A percentile compares a stretch with the other conserved stretches of the same genome.
Conservation (phyloP, 1,139 yeast genomes). For the Hansenula sp. region DNA sequence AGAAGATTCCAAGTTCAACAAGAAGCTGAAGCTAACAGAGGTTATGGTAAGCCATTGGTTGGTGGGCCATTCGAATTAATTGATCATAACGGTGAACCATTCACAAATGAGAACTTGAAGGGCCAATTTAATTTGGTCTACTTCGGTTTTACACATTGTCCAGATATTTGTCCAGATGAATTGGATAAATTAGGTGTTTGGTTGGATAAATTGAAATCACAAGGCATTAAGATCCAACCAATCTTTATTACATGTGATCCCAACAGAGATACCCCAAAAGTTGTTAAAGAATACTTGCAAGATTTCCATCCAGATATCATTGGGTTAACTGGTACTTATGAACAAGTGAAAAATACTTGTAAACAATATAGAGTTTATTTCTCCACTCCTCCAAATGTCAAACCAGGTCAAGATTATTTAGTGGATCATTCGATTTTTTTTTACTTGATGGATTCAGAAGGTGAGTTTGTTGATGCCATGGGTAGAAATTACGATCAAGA, state of each 20-base stretch:
- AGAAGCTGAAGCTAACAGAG: slow-evolving; percentile 80
- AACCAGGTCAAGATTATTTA: slow-evolving; percentile 92
- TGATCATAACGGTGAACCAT: slow-evolving; percentile 66
- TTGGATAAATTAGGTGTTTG: slow-evolving; percentile 84
- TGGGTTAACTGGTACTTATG: slow-evolving; percentile 90
- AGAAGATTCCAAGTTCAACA: slow-evolving; percentile 67
- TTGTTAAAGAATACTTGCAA: slow-evolving; percentile 67
- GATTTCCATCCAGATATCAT: slow-evolving; percentile 88
- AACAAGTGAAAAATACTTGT: slow-evolving; percentile 77
- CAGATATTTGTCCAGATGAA: slow-evolving; percentile 98
- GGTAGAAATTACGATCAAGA: slow-evolving; percentile 86
- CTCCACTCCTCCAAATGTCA: slow-evolving; percentile 89
- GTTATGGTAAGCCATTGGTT: slow-evolving; percentile 86
- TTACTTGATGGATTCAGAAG: slow-evolving; percentile 96
- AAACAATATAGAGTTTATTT: slow-evolving; percentile 89
- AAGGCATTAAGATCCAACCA: slow-evolving; percentile 69
- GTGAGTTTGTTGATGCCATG: slow-evolving; percentile 87
- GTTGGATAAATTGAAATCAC: slow-evolving; percentile 56
- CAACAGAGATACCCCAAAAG: slow-evolving; percentile 84
- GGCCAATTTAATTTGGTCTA: slow-evolving; percentile 80
- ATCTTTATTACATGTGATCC: slow-evolving; percentile 96
- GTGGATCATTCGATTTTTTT: slow-evolving; percentile 97
- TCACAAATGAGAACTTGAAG: slow-evolving; percentile 71
- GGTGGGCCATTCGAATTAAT: slow-evolving; percentile 83
- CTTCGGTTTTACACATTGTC: slow-evolving; percentile 96